Conservation (phyloP, 2,329 filamentous ascomycete species). For the Arthrinium phaeospermum region DNA sequence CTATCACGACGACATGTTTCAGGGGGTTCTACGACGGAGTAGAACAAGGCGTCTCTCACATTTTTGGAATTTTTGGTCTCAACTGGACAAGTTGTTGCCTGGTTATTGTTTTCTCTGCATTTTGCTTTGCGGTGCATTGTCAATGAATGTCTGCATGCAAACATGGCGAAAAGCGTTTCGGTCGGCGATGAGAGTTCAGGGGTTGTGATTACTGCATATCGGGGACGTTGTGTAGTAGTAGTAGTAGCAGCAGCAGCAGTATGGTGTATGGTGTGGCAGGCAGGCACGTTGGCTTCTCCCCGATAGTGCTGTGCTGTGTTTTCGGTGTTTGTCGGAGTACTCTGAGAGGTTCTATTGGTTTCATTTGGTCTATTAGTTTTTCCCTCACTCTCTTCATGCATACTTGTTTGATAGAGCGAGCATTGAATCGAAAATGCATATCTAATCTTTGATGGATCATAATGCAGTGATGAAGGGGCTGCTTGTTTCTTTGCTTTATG, state of each 20-base stretch:
- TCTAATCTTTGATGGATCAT: neutral
- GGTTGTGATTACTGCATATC: neutral
- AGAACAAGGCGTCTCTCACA: neutral
- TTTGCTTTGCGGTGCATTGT: constrained; percentile 13
- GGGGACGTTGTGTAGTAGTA: constrained; percentile 11
- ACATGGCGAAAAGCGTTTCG: constrained; percentile 10
- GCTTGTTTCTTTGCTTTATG: neutral
- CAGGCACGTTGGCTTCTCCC: neutral
- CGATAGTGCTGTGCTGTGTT: neutral
- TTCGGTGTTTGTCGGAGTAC: constrained; percentile 10
- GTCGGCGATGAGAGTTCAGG: neutral
- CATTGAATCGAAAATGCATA: neutral
- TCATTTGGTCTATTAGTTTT: constrained; percentile 1
- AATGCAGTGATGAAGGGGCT: neutral
- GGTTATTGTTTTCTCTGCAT: neutral
- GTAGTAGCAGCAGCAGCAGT: neutral
- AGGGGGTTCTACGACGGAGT: constrained; percentile 1
- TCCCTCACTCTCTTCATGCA: neutral
- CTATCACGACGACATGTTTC: constrained; percentile 16
- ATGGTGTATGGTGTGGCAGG: neutral
- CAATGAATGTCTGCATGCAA: constrained; percentile 5
- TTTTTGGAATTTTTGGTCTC: constrained; percentile 5
- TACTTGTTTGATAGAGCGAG: constrained; percentile 7
- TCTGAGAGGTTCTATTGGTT: neutral
- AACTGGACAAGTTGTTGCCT: neutral